Percentiles rank a stretch among this genome's conserved stretches.
Evolutionary conservation across 73 alveolate genomes (phyloP).

Genomic region (Effrenium voratum): DNA sequence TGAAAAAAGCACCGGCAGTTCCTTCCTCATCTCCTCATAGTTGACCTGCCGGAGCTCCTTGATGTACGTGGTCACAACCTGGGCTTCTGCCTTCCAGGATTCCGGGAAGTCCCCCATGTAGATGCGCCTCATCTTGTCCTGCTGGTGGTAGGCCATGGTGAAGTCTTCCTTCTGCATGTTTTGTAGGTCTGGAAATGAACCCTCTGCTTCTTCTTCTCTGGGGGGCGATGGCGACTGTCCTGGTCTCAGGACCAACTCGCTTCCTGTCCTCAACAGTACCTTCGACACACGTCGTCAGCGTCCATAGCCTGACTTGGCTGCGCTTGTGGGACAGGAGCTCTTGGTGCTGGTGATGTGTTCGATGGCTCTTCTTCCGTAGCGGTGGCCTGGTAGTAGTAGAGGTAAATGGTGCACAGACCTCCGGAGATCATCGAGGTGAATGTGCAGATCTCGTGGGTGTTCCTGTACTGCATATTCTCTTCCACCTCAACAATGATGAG

Average conservation of each 20-base stretch:
- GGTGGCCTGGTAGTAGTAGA: too few relatives aligned
- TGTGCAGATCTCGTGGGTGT: too few relatives aligned
- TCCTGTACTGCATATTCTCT: too few relatives aligned
- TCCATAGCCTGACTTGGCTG: neutral
- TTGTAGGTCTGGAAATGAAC: neutral
- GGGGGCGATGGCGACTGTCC: constrained; percentile 2
- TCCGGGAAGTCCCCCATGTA: neutral
- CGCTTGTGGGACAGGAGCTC: too few relatives aligned
- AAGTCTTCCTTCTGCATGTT: neutral
- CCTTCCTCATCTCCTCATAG: too few relatives aligned
- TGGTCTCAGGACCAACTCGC: neutral
- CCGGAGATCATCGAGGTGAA: too few relatives aligned
- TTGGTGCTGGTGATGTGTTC: too few relatives aligned
- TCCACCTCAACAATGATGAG: too few relatives aligned
- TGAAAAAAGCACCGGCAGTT: neutral
- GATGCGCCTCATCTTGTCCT: neutral
- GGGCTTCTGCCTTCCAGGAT: neutral
- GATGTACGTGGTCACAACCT: too few relatives aligned
- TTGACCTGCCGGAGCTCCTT: too few relatives aligned
- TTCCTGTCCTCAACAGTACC: neutral
- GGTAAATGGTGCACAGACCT: too few relatives aligned
- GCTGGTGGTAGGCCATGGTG: neutral
- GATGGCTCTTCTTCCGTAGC: too few relatives aligned
- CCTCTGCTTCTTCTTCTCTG: constrained; percentile 5
- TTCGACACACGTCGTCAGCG: neutral